These are phyloP conservation scores for Pseudotsuga menziesii DNA, from an alignment of 75 land plant species.

Conservation along the genomic window DNA sequence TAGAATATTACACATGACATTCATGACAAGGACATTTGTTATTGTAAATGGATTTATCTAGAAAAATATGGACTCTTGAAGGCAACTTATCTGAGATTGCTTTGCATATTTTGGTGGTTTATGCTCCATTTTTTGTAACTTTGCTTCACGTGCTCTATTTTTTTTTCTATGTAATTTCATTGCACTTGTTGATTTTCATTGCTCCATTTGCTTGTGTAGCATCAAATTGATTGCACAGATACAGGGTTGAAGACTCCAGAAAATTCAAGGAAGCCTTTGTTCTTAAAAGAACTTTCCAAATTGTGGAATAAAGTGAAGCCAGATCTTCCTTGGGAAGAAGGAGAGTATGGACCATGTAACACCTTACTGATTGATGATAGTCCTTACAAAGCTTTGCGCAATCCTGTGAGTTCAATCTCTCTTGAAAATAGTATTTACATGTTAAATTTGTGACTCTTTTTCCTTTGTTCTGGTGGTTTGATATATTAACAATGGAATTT, in stretches of 20 bases:
- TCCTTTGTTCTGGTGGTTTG: not conserved
- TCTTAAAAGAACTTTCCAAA: conserved; percentile 68
- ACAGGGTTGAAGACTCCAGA: conserved; percentile 45
- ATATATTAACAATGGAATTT: not conserved
- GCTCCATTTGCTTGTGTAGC: conserved; percentile 30
- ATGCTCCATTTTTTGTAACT: too few relatives aligned
- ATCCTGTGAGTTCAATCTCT: conserved; percentile 51
- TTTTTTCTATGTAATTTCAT: too few relatives aligned
- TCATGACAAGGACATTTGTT: too few relatives aligned
- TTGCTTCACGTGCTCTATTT: too few relatives aligned
- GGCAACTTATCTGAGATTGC: too few relatives aligned
- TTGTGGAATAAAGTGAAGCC: conserved; percentile 59
- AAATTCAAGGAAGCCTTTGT: conserved; percentile 49
- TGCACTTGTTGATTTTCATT: not conserved
- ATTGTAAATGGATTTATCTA: too few relatives aligned
- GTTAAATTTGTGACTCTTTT: not conserved
- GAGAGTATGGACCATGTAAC: conserved; percentile 61
- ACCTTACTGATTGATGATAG: conserved; percentile 85
- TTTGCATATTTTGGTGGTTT: too few relatives aligned
- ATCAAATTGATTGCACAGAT: conserved; percentile 57
- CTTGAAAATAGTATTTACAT: not conserved
- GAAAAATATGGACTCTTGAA: too few relatives aligned
- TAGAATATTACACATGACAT: too few relatives aligned
- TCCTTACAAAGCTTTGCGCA: conserved; percentile 82
- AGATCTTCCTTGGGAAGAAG: conserved; percentile 60